Conservation (phyloP, 1,284 basidiomycete species). For the Coniferiporia weirii region DNA sequence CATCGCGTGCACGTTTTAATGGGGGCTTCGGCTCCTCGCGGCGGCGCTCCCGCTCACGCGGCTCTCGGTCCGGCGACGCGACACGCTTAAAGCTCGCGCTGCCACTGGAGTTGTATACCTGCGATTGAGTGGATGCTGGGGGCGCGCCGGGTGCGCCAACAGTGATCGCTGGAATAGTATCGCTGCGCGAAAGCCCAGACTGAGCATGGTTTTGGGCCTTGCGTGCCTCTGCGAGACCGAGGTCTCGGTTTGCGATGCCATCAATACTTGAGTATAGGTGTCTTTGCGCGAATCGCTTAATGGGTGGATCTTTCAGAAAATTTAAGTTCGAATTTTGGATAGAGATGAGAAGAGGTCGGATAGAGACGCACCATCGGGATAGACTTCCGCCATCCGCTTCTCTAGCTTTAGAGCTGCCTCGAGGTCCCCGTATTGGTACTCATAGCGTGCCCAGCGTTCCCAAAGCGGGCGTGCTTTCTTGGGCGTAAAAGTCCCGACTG, state of each 20-base stretch:
- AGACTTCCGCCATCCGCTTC: constrained; percentile 81
- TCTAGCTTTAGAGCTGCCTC: constrained; percentile 87
- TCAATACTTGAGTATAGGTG: constrained; percentile 88
- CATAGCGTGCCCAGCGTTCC: constrained; percentile 95
- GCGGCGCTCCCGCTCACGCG: constrained; percentile 40
- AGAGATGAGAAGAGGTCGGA: background rate
- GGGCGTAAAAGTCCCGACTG: constrained; percentile 73
- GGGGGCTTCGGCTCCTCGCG: constrained; percentile 35
- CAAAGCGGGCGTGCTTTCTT: constrained; percentile 84
- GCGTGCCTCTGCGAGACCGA: constrained; percentile 52
- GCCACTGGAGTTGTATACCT: constrained; percentile 19
- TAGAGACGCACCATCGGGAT: constrained; percentile 63
- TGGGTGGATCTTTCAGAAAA: constrained; percentile 63
- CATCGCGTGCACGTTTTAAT: constrained; percentile 47
- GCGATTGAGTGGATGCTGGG: constrained; percentile 21
- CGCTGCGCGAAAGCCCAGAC: constrained; percentile 38
- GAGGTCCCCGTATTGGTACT: constrained; percentile 94
- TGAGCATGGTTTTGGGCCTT: constrained; percentile 26
- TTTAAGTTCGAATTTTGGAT: background rate
- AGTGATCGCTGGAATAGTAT: constrained; percentile 38
- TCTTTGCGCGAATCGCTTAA: constrained; percentile 88
- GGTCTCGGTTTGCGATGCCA: constrained; percentile 83
- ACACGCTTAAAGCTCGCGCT: constrained; percentile 35
- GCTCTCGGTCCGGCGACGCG: constrained; percentile 44
- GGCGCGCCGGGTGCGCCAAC: constrained; percentile 12